Evolutionary conservation across 148 eudicot species (phyloP).

Genomic region (Amaranthus hypochondriacus): DNA sequence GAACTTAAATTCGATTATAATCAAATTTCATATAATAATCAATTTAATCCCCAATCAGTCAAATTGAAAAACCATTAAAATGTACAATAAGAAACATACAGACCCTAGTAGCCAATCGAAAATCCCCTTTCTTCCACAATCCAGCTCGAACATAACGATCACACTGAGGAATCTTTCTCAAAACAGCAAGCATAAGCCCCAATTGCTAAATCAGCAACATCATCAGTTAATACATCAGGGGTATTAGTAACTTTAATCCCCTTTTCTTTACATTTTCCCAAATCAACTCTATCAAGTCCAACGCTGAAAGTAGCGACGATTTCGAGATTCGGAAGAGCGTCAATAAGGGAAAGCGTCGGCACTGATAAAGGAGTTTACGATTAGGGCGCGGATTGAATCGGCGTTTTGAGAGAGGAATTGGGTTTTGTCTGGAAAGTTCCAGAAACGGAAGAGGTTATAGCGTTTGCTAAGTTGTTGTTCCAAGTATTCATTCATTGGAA

Average conservation of each 20-base stretch:
- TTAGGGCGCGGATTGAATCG: constrained; percentile 57
- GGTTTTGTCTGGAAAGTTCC: constrained; percentile 18
- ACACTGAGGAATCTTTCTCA: constrained; percentile 55
- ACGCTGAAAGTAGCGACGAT: constrained; percentile 76
- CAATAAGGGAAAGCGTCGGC: constrained; percentile 63
- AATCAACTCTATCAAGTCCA: constrained; percentile 74
- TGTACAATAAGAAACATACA: not conserved
- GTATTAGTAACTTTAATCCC: constrained; percentile 76
- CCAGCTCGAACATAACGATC: constrained; percentile 79
- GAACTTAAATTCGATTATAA: too few species aligned
- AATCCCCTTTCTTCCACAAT: constrained; percentile 74
- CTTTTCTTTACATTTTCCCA: constrained; percentile 61
- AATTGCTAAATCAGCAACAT: constrained; percentile 81
- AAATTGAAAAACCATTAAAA: not conserved
- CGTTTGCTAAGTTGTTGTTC: constrained; percentile 32
- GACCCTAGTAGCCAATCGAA: constrained; percentile 75
- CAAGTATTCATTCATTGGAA: constrained; percentile 42
- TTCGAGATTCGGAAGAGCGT: constrained; percentile 59
- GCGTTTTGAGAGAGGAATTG: constrained; percentile 43
- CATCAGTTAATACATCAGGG: constrained; percentile 88
- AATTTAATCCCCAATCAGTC: not conserved
- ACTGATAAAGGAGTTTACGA: constrained; percentile 51
- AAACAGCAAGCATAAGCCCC: constrained; percentile 60
- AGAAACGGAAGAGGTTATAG: constrained; percentile 34
- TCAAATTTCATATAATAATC: too few species aligned